Evolutionary conservation across 1,139 yeast genomes (phyloP), one percentile per base, ranked within the genome.

Genomic region (Yamadazyma dendronema): DNA sequence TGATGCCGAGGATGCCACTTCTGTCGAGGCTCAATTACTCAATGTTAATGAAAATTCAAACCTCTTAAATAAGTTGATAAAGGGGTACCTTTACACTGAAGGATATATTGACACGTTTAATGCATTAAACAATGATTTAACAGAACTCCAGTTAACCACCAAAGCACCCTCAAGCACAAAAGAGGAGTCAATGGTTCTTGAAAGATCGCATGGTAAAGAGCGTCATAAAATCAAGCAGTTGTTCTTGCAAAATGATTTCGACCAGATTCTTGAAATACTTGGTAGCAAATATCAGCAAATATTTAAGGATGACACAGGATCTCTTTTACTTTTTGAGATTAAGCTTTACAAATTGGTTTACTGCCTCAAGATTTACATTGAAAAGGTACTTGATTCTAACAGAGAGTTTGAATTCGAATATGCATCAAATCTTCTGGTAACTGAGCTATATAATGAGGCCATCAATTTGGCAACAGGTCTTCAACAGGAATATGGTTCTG

Each of bases 61-160:
- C 4, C 54, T 77, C 29, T 59, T 81, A 35, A 79, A 82, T 50
- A 61, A 71, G 16, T 64, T 87, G 45, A 80, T 89, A 3, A 69
- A 77, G 39, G 81, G 82, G 4, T 88, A 87, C 56, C 74, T 89
- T 38, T 72, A 78, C 26, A 84, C 85, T 49, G 79, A 81, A 48
- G 96, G 96, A 0, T 81, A 77, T 52, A 67, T 77, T 37, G 82
- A 82, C 33, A 79, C 89, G 0, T 79, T 83, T 8, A 72, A 72
- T 39, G 80, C 87, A 0, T 81, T 88, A 49, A 61, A 74, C 19
- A 33, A 45, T 3, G 67, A 62, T 42, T 56, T 79, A 29, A 48
- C 53, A 6, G 41, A 51, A 12, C 27, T 32, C 6, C 4, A 24
- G 13, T 17, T 30, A 5, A 15, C 14, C 14, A 34, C 27, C 53